Evolutionary conservation across 768 basidiomycete species (phyloP).

Genomic region (Boletus pseudopeckii): DNA sequence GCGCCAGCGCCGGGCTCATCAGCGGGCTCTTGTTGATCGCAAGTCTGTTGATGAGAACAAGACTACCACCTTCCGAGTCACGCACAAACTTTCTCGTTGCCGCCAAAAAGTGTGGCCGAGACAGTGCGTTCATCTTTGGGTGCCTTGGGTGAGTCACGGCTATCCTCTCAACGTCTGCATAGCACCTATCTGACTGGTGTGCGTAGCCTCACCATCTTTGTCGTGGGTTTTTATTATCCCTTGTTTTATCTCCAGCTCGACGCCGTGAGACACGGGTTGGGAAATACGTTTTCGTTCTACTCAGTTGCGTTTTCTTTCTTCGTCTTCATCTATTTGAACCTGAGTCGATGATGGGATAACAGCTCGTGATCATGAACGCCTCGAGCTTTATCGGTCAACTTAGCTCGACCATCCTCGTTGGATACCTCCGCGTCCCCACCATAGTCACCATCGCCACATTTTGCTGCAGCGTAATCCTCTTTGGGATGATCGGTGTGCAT

Average conservation of each 20-base stretch:
- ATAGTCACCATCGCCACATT: slow-evolving; percentile 34
- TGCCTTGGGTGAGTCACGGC: slow-evolving; percentile 21
- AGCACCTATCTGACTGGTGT: neutral
- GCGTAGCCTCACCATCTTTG: slow-evolving; percentile 29
- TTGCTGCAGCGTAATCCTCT: slow-evolving; percentile 39
- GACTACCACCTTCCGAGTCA: slow-evolving; percentile 34
- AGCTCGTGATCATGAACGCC: slow-evolving; percentile 58
- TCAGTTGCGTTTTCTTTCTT: slow-evolving; percentile 36
- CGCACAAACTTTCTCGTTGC: slow-evolving; percentile 18
- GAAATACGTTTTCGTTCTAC: slow-evolving; percentile 53
- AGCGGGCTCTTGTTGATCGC: slow-evolving; percentile 38
- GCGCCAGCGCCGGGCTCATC: slow-evolving; percentile 40
- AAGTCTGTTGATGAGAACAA: slow-evolving; percentile 39
- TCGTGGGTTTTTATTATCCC: slow-evolving; percentile 49
- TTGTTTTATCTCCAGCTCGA: slow-evolving; percentile 61
- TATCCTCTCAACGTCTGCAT: neutral
- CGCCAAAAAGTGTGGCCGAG: slow-evolving; percentile 22
- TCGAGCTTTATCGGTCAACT: slow-evolving; percentile 53
- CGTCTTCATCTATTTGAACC: neutral
- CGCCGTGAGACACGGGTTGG: slow-evolving; percentile 45
- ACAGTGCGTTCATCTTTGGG: slow-evolving; percentile 28
- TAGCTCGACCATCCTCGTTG: slow-evolving; percentile 44
- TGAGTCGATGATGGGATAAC: neutral
- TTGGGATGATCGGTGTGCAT: slow-evolving; percentile 45
- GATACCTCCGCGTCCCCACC: slow-evolving; percentile 42